phyloP scores from a whole-genome alignment of 495 filamentous ascomycete genomes.

The Melanomma pulvis-pyrius region DNA sequence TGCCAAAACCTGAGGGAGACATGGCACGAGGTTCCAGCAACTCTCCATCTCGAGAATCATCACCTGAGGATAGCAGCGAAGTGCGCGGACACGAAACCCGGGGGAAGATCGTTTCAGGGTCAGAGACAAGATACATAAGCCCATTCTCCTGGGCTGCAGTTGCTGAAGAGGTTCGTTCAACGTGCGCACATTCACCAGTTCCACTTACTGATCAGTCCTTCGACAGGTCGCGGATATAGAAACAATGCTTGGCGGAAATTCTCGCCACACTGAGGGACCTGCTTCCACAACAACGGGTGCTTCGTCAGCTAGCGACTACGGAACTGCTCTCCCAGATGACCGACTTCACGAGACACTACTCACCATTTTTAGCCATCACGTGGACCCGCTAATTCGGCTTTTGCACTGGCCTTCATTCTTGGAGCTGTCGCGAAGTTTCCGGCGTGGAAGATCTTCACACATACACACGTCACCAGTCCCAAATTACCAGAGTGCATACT shows the following conservation, averaged over 20 bases:
- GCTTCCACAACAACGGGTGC: too few species aligned
- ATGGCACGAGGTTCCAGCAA: slow-evolving; percentile 27
- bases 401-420: slow-evolving; percentile 30
- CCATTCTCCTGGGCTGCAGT: slow-evolving; percentile 29
- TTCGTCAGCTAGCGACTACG: background rate
- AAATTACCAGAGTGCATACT: slow-evolving; percentile 1
- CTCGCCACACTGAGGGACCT: background rate
- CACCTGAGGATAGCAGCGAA: slow-evolving; percentile 6
- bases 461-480: slow-evolving; percentile 3
- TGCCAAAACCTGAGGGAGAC: slow-evolving; percentile 24
- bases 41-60: slow-evolving; percentile 28
- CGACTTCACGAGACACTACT: slow-evolving; percentile 19
- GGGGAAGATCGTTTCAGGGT: slow-evolving; percentile 2
- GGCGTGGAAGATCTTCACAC: background rate
- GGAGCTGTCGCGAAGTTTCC: background rate
- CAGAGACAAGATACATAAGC: slow-evolving; percentile 20
- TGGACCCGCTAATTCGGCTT: slow-evolving; percentile 26
- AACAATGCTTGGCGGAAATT: slow-evolving; percentile 1
- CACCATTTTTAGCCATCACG: slow-evolving; percentile 18
- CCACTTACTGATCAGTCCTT: background rate
- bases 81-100: background rate
- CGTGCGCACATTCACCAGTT: background rate
- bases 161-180: slow-evolving; percentile 19
- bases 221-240: slow-evolving; percentile 9
- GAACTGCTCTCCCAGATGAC: slow-evolving; percentile 4